Base-by-base conservation (phyloP, 352 stramenopile species). In the Pythium biforme region DNA sequence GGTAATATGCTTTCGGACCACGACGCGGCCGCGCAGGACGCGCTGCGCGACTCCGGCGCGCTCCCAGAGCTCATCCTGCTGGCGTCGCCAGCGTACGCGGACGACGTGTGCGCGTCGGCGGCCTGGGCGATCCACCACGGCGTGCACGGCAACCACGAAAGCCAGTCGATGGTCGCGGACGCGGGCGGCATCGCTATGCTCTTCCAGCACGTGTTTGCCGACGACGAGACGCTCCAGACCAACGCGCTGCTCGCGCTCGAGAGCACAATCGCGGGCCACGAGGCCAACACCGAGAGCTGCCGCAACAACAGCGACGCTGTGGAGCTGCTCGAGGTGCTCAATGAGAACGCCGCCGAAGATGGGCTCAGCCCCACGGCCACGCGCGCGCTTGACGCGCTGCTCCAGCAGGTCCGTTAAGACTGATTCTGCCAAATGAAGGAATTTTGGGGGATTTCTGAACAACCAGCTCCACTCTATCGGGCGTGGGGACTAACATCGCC, bases 121-220 rank as follows among this genome's bases (percentile, higher is more conserved):
- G 83, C 83, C 9, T 92, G 83, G 83, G 83, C 80, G 56, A 81
- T 92, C 57, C 76, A 92, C 61, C 83, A 92, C 59, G 74, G 70
- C 48, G 79, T 88, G 29, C 67, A 83, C 58, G 53, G 86, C 20
- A 90, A 90, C 72, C 61, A 73, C 47, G 70, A 73, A n/a, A 92
- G 69, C 47, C 83, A 92, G 57, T 66, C 71, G 27, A 71, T 90
- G 51, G 61, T 89, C 17, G 75, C 66, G 4, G 81, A 88, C 4
- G 81, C 80, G 22, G 83, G 83, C 22, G 83, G 79, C 9, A 64
- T 92, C n/a, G 62, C 50, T 12, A 61, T 92, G 66, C 69, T 92
- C 33, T 69, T 84, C 43, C 75, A 81, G 50, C 79, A 88, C 40
- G 57, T 62, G 4, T 66, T 66, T 26, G 40, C 64, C 1, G 64